Evolutionary conservation across 805 yeast genomes (phyloP), one percentile per base, ranked within the genome.

Genomic region (Lipomyces spencermartinsiae): DNA sequence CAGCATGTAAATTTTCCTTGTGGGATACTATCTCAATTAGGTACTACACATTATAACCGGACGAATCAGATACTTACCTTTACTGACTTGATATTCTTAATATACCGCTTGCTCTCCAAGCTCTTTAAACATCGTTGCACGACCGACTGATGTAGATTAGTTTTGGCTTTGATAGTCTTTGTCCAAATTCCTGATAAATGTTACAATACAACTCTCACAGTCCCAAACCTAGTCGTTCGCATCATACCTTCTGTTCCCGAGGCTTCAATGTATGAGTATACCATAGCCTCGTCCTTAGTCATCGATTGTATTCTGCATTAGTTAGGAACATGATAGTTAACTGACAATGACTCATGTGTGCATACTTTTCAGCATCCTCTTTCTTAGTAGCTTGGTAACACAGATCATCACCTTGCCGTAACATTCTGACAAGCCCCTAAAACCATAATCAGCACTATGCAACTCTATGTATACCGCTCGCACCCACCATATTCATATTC

Each of bases 1-100:
- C 63, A 95, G 83, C 98, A 95, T 95, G 79, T 94, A 96, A 43
- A 95, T 94, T 76, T 95, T 95, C 72, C 99, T 85, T 0, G 98
- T 94, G 14, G 98, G 98, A 78, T 86, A 88, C 76, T 81, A 33
- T 22, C 25, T 14, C 25, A 3, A 8, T 9, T 29, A 16, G 46
- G 35, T 46, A 8, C 46, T 29, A 37, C 2, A 53, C 19, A 57
- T 9, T 6, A 9, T n/a, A 56, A 10, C 46, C 6, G 10, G 19
- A 8, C 14, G 8, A 1, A 29, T 7, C 14, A 25, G 4, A 77
- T 67, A 25, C 69, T 12, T n/a, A 67, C 70, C 64, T 91, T 94
- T 39, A 95, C 98, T 31, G 92, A 87, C 77, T 95, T 94, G 76
- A 95, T 92, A 69, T 91, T 85, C 78, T 95, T 95, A 78, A 96